Base-by-base conservation (phyloP, 352 stramenopile species). In the Phytophthora macrochlamydospora region DNA sequence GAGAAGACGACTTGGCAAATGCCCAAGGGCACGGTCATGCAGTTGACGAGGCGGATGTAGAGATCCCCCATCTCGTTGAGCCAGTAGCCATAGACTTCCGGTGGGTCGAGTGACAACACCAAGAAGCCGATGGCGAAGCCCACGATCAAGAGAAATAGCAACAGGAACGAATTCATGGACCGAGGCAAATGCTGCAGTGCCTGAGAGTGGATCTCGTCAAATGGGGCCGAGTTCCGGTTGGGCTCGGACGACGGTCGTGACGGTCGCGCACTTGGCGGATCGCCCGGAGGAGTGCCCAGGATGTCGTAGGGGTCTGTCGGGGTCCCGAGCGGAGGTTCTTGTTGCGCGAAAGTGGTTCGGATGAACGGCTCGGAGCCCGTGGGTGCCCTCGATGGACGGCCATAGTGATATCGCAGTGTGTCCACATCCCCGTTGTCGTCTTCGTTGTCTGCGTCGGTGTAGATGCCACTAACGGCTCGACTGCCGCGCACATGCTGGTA, bases 1-100 rank as follows among this genome's bases (percentile, higher is more conserved):
- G 68, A 78, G 30, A 83, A 78, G 52, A 92, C 62, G 7, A 89
- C 79, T 35, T 91, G 79, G 56, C 73, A 89, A 30, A 90, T 85
- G 2, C 80, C 79, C 73, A 92, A 73, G 2, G 81, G 83, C 12
- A 92, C 64, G 31, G 75, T 76, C 32, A 83, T 51, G 48, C 81
- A 91, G 59, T 85, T 77, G 7, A 87, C 71, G 33, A 84, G 62
- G 35, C 81, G 78, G 11, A 83, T 69, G 72, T 90, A 92, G n/a
- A 92, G 60, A 0, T 59, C 62, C 29, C 81, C 79, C 28, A 87
- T 54, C 5, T 77, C 53, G n/a, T 78, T 74, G 55, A 92, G 60
- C 83, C 83, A 92, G 57, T 81, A 87, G 1, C 72, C 76, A 43
- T 87, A 48, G 1, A 78, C 58, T 1, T 51, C 33, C 11, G 68